Evolutionary conservation across 495 filamentous ascomycete genomes (phyloP).

Genomic region (Podospora bellae-mahoneyi): DNA sequence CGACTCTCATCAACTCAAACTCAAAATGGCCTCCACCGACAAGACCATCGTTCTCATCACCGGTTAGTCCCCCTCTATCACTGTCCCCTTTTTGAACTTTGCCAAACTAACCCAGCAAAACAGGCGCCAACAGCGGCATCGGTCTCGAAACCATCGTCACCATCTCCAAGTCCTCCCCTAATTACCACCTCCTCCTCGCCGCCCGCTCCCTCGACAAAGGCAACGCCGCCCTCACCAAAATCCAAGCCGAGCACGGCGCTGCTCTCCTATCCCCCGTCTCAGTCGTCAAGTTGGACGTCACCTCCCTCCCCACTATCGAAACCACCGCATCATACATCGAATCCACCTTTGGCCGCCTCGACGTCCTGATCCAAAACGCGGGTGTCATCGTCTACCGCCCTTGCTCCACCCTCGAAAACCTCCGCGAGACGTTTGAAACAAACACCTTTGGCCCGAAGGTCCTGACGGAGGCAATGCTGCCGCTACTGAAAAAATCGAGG

Average conservation of each 20-base stretch:
- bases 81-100: neutral
- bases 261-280: conserved; percentile 32
- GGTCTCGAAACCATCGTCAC: conserved; percentile 47
- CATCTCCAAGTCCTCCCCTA: conserved; percentile 34
- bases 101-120: neutral
- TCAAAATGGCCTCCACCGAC: conserved; percentile 21
- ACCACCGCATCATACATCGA: conserved; percentile 33
- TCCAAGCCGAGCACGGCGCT: conserved; percentile 25
- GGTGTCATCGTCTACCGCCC: conserved; percentile 32
- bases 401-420: conserved; percentile 24
- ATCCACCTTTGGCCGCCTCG: conserved; percentile 38
- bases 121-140: conserved; percentile 50
- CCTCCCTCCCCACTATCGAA: conserved; percentile 41
- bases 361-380: conserved; percentile 52
- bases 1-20: neutral
- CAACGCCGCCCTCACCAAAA: conserved; percentile 37
- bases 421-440: conserved; percentile 45
- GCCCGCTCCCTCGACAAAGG: conserved; percentile 44
- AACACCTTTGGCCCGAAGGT: conserved; percentile 48
- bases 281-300: conserved; percentile 47
- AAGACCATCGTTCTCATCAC: conserved; percentile 39
- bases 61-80: conserved; percentile 20
- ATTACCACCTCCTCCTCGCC: conserved; percentile 48
- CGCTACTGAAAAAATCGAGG: conserved; percentile 42
- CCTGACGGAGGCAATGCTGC: conserved; percentile 44